Conservation (phyloP, 2,329 filamentous ascomycete genomes). For the Rhinocladiella similis region DNA sequence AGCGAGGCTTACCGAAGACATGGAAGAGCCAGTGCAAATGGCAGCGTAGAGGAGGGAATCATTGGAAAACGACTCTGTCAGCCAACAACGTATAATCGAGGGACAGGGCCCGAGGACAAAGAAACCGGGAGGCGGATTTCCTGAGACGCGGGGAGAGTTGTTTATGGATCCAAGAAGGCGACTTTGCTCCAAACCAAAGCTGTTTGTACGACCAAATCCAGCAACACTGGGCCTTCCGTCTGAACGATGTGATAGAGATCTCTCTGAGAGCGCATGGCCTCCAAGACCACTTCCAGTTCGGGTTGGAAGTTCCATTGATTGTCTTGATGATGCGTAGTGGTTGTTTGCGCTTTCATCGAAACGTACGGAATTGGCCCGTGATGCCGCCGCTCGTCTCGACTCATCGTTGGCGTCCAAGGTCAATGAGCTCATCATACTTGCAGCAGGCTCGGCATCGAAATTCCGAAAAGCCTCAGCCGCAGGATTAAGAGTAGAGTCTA, state of each 20-base stretch:
- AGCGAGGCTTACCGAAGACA: slow-evolving; percentile 75
- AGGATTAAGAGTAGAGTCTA: slow-evolving; percentile 77
- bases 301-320: slow-evolving; percentile 78
- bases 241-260: slow-evolving; percentile 90
- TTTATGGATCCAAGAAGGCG: slow-evolving; percentile 65
- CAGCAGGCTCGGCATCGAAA: slow-evolving; percentile 80
- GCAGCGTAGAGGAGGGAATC: slow-evolving; percentile 86
- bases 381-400: slow-evolving; percentile 74
- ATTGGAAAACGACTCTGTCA: slow-evolving; percentile 87
- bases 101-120: slow-evolving; percentile 86
- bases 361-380: slow-evolving; percentile 92
- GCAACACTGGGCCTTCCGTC: slow-evolving; percentile 92
- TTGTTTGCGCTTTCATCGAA: slow-evolving; percentile 96
- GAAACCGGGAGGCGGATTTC: slow-evolving; percentile 72
- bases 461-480: slow-evolving; percentile 84
- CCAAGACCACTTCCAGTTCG: slow-evolving; percentile 79
- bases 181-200: slow-evolving; percentile 77
- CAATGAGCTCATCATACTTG: slow-evolving; percentile 75
- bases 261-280: slow-evolving; percentile 79
- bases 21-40: slow-evolving; percentile 87
- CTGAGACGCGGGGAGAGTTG: slow-evolving; percentile 68
- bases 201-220: slow-evolving; percentile 83
- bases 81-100: slow-evolving; percentile 93
- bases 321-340: slow-evolving; percentile 82
- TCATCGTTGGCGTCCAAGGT: slow-evolving; percentile 86